phyloP scores from a whole-genome alignment of 2,329 filamentous ascomycete genomes.

The Neoarthrinium moseri region DNA sequence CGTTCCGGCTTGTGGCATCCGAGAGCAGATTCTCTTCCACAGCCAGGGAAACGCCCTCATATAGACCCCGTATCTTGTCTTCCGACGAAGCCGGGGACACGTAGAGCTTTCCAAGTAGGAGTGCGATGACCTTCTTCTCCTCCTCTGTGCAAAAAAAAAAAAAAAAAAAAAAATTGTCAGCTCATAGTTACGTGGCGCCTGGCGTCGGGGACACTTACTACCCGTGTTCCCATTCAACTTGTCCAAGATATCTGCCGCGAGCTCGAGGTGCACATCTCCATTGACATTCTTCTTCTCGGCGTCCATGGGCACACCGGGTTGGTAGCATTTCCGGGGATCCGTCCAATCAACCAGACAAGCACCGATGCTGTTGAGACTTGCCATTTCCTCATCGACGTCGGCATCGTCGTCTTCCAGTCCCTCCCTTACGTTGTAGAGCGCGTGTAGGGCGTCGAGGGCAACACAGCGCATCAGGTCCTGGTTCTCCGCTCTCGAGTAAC shows the following conservation, averaged over 20 bases:
- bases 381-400: slow-evolving; percentile 75
- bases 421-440: slow-evolving; percentile 71
- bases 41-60: slow-evolving; percentile 57
- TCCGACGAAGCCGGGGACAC: slow-evolving; percentile 66
- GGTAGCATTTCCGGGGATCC: slow-evolving; percentile 78
- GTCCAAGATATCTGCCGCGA: slow-evolving; percentile 77
- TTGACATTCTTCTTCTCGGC: slow-evolving; percentile 64
- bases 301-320: slow-evolving; percentile 47
- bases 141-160: too few relatives aligned
- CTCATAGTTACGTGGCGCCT: too few relatives aligned
- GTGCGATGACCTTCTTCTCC: slow-evolving; percentile 78
- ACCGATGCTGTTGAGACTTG: slow-evolving; percentile 73
- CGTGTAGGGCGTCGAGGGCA: slow-evolving; percentile 71
- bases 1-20: slow-evolving; percentile 62
- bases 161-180: too few relatives aligned
- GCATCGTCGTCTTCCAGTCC: slow-evolving; percentile 72
- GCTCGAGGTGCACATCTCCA: slow-evolving; percentile 75
- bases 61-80: slow-evolving; percentile 55
- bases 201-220: slow-evolving; percentile 50
- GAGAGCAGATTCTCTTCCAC: slow-evolving; percentile 61
- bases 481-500: slow-evolving; percentile 80
- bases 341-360: slow-evolving; percentile 92
- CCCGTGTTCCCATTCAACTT: slow-evolving; percentile 64
- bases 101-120: slow-evolving; percentile 79
- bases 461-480: slow-evolving; percentile 78